Percentiles rank a stretch among this genome's conserved stretches.
Evolutionary conservation across 1,284 basidiomycete species (phyloP).

Genomic region (Marasmius sp.): DNA sequence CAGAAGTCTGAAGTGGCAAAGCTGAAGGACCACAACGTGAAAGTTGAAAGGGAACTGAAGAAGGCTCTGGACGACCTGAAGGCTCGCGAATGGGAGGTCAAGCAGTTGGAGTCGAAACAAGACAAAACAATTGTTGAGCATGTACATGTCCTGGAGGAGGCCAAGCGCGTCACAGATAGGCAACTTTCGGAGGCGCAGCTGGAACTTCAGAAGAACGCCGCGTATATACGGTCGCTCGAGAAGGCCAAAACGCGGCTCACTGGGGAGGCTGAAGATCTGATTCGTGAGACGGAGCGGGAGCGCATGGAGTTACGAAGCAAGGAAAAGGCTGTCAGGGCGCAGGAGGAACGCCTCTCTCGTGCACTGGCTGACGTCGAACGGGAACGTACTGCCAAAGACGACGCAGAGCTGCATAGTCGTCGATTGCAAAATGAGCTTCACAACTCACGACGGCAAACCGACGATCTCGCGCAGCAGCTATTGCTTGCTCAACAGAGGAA

Average conservation of each 20-base stretch:
- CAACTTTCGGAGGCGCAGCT: conserved; percentile 83
- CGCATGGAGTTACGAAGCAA: conserved; percentile 64
- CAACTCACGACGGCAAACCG: conserved; percentile 48
- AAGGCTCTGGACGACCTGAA: conserved; percentile 80
- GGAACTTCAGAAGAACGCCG: conserved; percentile 72
- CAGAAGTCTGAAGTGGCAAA: conserved; percentile 71
- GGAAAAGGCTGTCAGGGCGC: conserved; percentile 62
- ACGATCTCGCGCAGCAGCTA: conserved; percentile 55
- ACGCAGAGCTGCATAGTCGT: conserved; percentile 58
- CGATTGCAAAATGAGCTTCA: conserved; percentile 63
- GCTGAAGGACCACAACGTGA: conserved; percentile 70
- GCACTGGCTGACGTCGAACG: conserved; percentile 62
- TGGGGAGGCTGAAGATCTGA: conserved; percentile 85
- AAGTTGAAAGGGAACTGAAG: conserved; percentile 80
- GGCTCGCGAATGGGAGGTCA: conserved; percentile 83
- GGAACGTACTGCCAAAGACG: conserved; percentile 63
- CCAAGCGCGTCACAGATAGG: conserved; percentile 93
- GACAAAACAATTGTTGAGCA: conserved; percentile 99
- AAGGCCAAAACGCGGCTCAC: conserved; percentile 77
- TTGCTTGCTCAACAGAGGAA: conserved; percentile 58
- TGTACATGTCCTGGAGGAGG: conserved; percentile 95
- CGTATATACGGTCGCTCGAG: conserved; percentile 83
- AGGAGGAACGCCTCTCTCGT: conserved; percentile 58
- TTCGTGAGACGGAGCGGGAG: conserved; percentile 75
- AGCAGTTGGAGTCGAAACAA: conserved; percentile 82